These are phyloP conservation scores for Penicillium sp. DNA, from an alignment of 2,329 filamentous ascomycete genomes.

Conservation along the genomic window DNA sequence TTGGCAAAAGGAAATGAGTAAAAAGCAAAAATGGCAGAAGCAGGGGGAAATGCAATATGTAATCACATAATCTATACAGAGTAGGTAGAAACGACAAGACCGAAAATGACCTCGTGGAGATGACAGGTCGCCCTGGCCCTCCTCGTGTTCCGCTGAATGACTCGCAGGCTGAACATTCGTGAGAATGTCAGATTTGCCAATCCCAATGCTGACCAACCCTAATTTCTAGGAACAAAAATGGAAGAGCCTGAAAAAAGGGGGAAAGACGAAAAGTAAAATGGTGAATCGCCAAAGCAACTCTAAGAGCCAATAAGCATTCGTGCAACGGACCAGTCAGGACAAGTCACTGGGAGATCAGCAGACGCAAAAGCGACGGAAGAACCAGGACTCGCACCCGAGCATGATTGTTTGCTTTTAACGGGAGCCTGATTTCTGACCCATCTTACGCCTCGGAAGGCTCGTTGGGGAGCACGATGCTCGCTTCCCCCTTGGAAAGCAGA, in stretches of 20 bases:
- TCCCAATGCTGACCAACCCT: background rate
- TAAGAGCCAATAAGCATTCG: background rate
- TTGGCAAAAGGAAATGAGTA: background rate
- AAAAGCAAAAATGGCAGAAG: conserved; percentile 3
- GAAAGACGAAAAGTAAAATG: background rate
- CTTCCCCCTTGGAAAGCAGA: conserved; percentile 45
- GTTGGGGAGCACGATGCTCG: conserved; percentile 41
- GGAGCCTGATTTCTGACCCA: conserved; percentile 12
- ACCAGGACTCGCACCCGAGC: conserved; percentile 8
- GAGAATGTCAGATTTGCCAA: background rate
- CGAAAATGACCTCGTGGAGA: background rate
- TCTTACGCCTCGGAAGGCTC: background rate
- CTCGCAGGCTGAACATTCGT: background rate
- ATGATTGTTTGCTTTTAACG: conserved; percentile 8
- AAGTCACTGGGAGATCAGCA: conserved; percentile 6
- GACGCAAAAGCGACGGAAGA: background rate
- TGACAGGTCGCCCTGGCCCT: background rate
- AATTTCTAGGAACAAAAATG: background rate
- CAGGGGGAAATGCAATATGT: conserved; percentile 2
- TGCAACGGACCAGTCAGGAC: background rate
- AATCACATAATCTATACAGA: background rate
- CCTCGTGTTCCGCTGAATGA: background rate
- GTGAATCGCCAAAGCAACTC: background rate
- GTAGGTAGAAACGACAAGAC: background rate
- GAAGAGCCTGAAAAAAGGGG: background rate